A percentile compares a stretch with the other conserved stretches of the same genome.
Evolutionary conservation across 2,329 filamentous ascomycete genomes (phyloP).

Genomic region (Talaromyces sp.): DNA sequence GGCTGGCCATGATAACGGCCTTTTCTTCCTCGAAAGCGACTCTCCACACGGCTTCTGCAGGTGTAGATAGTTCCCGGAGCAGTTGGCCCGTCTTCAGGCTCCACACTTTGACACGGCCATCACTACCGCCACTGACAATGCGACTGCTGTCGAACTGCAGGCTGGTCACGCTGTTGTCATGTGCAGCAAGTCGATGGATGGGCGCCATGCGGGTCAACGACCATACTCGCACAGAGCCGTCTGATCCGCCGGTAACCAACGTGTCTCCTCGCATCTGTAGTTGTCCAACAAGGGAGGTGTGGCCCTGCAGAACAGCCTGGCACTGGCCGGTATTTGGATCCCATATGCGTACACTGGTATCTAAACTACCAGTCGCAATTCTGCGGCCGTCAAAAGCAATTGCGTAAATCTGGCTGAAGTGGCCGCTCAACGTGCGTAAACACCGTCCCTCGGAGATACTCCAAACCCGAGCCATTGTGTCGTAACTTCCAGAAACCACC

Average conservation of each 20-base stretch:
- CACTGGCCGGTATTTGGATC: slow-evolving; percentile 83
- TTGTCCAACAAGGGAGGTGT: slow-evolving; percentile 94
- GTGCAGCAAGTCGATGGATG: slow-evolving; percentile 89
- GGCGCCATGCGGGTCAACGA: slow-evolving; percentile 84
- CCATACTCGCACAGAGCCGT: slow-evolving; percentile 95
- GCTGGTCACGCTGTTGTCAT: slow-evolving; percentile 97
- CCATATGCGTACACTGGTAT: slow-evolving; percentile 97
- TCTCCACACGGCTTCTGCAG: slow-evolving; percentile 93
- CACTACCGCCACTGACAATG: slow-evolving; percentile 91
- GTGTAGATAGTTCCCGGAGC: slow-evolving; percentile 83
- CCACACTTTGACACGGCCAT: slow-evolving; percentile 98
- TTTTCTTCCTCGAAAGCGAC: slow-evolving; percentile 99
- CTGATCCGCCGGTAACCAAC: slow-evolving; percentile 90
- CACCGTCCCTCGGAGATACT: slow-evolving; percentile 94
- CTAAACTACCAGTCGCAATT: slow-evolving; percentile 90
- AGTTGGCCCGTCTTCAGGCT: slow-evolving; percentile 86
- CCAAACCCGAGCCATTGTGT: slow-evolving; percentile 95
- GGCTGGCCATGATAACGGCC: slow-evolving; percentile 88
- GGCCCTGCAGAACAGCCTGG: slow-evolving; percentile 87
- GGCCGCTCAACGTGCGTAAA: slow-evolving; percentile 80
- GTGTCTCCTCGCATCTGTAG: slow-evolving; percentile 93
- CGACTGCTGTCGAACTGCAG: slow-evolving; percentile 94
- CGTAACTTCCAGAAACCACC: slow-evolving; percentile 96
- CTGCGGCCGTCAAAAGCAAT: slow-evolving; percentile 93
- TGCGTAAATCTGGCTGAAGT: slow-evolving; percentile 98